Base-by-base conservation (phyloP, 495 filamentous ascomycete species). In the Parathielavia hyrcaniae region DNA sequence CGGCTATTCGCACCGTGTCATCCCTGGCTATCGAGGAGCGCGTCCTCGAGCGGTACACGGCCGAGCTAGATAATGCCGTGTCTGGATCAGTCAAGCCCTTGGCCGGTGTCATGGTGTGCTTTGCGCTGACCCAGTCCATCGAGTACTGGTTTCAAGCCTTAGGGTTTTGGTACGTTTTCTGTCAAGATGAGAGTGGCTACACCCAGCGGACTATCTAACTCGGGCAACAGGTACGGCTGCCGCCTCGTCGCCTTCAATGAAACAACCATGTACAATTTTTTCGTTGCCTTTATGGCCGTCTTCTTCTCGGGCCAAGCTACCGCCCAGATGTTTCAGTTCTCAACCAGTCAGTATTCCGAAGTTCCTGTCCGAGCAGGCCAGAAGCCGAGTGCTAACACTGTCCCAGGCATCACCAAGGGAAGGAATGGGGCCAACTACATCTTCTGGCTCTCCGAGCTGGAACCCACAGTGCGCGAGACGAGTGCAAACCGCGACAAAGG, bases 1-100 rank as follows among this genome's bases (percentile, higher is more conserved):
- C 84, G 6, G 89, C 91, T 16, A 96, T 96, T 65, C 87, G 91
- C 30, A 97, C 91, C 23, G 90, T 97, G 22, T 91, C 91, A n/a
- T 86, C 86, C 26, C 77, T 97, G 35, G 93, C 90, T 1, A 80
- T 90, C 40, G 91, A 97, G 70, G 66, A 73, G 0, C 86, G 91
- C 62, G 90, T 97, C 3, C 82, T 85, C 68, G 47, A 75, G 11
- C 73, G 80, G 32, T 97, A 96, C 65, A 86, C 84, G 53, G 58
- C 69, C 4, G 82, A 87, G 59, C 77, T 97, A 30, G 79, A 78
- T 1, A 65, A 67, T 2, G 90, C 95, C 11, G 61, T 68, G 65
- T 78, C 74, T 34, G 75, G 76, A 16, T 87, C 83, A 49, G 67
- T 95, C 55, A 71, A 77, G 8, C 89, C 85, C 1, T 78, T 91